Conservation (phyloP, 2,329 filamentous ascomycete genomes). For the Thermothelomyces thermophilus region DNA sequence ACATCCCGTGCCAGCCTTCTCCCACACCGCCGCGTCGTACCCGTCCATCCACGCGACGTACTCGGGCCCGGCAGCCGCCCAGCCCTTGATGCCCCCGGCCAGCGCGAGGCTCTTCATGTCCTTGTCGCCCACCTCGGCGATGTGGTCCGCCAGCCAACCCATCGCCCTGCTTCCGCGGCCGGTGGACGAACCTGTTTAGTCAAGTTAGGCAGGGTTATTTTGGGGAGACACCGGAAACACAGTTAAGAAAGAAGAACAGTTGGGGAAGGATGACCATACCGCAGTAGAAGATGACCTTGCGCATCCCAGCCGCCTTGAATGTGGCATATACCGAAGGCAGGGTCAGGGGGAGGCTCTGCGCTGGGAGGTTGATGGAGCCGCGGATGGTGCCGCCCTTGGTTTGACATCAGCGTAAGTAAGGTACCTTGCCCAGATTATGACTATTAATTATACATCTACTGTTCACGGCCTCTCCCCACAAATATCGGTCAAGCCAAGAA, state of each 20-base stretch:
- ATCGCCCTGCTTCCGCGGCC: slow-evolving; percentile 50
- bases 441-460: too few species aligned
- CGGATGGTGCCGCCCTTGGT: slow-evolving; percentile 49
- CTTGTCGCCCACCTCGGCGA: slow-evolving; percentile 35
- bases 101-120: slow-evolving; percentile 44
- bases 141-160: slow-evolving; percentile 49
- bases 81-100: slow-evolving; percentile 48
- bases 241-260: too few species aligned
- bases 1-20: slow-evolving; percentile 7
- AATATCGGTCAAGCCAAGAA: too few species aligned
- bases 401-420: neutral
- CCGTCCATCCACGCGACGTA: slow-evolving; percentile 43
- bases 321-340: slow-evolving; percentile 38
- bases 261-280: slow-evolving; percentile 29
- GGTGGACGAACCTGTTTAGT: slow-evolving; percentile 42
- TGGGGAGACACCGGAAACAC: neutral
- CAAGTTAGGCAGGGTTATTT: too few species aligned
- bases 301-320: slow-evolving; percentile 36
- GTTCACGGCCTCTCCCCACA: too few species aligned
- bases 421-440: too few species aligned
- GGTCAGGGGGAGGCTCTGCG: slow-evolving; percentile 39
- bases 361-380: slow-evolving; percentile 46
- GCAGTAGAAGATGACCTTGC: slow-evolving; percentile 43
- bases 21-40: slow-evolving; percentile 35
- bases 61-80: slow-evolving; percentile 41